Evolutionary conservation across 768 basidiomycete genomes (phyloP), one percentile per base, ranked within the genome.

Genomic region (Phylloporus sp.): DNA sequence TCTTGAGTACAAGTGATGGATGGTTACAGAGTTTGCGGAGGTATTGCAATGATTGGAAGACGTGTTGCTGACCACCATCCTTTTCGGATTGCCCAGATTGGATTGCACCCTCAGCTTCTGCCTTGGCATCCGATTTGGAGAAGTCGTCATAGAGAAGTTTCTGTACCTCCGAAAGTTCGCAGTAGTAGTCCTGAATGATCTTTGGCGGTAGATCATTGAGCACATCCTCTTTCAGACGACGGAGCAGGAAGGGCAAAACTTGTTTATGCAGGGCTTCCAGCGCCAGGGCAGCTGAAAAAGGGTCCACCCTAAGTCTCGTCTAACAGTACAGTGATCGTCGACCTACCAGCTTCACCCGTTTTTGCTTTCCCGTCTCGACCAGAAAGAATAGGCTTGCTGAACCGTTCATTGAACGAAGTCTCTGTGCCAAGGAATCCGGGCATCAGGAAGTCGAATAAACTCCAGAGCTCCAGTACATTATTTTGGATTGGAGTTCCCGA

Each of bases 131-230:
- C 6, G 92, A 90, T 59, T 79, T 81, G 2, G 86, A 81, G 63
- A 94, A 97, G 59, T 95, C 87, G 61, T 98, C 96, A 62, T 98
- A 99, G 15, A 99, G 78, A 50, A 81, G 75, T 64, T 92, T 93
- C 70, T 99, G 96, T 17, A 98, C 69, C 0, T 92, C 89, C 0
- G 95, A 97, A 4, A 99, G 77, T 62, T 98, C 95, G 73, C 94
- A 97, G 61, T 97, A 94, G 65, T 98, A 98, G 64, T 99, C 96
- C 66, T 99, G 96, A 47, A 99, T 98, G 66, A 99, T 99, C 72
- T 99, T 98, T 4, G 96, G 96, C 2, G 96, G 96, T 3, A 99
- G 73, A 62, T 99, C 96, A 51, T 90, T 71, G 46, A 99, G 72
- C 23, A 99, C 96, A 60, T 99, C 93, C 69, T 99, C 96, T 65